Percentiles rank a stretch among this genome's conserved stretches.
Evolutionary conservation across 805 yeast species (phyloP).

Genomic region (Jamesozyma lodderae): DNA sequence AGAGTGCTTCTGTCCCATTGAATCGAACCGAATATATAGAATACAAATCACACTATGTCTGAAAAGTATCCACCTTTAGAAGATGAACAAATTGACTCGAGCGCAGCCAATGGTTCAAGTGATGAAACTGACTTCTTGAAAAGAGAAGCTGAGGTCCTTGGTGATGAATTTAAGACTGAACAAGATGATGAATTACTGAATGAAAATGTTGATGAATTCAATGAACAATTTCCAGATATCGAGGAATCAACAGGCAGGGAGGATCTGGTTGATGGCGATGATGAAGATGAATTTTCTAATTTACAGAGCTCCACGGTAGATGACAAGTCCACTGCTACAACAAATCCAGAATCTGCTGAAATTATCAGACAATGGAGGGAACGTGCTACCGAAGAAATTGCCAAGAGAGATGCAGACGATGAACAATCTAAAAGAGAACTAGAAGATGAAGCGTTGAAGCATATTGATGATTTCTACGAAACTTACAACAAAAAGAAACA

Average conservation of each 20-base stretch:
- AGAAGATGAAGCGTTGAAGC: slow-evolving; percentile 65
- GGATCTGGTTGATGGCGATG: slow-evolving; percentile 26
- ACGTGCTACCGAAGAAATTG: slow-evolving; percentile 68
- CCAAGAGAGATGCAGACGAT: slow-evolving; percentile 68
- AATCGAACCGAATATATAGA: not conserved
- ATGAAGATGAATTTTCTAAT: slow-evolving; percentile 36
- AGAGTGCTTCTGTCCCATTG: not conserved
- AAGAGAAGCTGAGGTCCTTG: slow-evolving; percentile 59
- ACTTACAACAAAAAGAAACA: slow-evolving; percentile 81
- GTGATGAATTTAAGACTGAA: slow-evolving; percentile 63
- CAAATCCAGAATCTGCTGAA: slow-evolving; percentile 35
- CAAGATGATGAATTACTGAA: slow-evolving; percentile 44
- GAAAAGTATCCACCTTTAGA: slow-evolving; percentile 71
- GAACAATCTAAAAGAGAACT: slow-evolving; percentile 54
- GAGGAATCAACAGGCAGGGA: slow-evolving; percentile 24
- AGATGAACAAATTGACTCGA: slow-evolving; percentile 31
- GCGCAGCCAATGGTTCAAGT: slow-evolving; percentile 26
- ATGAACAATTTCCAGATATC: slow-evolving; percentile 51
- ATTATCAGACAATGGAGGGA: slow-evolving; percentile 61
- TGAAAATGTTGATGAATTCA: slow-evolving; percentile 46
- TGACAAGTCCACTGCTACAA: slow-evolving; percentile 17
- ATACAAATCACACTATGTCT: slow-evolving; percentile 37
- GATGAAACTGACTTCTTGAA: slow-evolving; percentile 51
- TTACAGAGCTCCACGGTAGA: slow-evolving; percentile 14
- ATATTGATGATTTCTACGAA: slow-evolving; percentile 87